Conservation (phyloP, 305 asterid genomes). For the Fraxinus velutina region DNA sequence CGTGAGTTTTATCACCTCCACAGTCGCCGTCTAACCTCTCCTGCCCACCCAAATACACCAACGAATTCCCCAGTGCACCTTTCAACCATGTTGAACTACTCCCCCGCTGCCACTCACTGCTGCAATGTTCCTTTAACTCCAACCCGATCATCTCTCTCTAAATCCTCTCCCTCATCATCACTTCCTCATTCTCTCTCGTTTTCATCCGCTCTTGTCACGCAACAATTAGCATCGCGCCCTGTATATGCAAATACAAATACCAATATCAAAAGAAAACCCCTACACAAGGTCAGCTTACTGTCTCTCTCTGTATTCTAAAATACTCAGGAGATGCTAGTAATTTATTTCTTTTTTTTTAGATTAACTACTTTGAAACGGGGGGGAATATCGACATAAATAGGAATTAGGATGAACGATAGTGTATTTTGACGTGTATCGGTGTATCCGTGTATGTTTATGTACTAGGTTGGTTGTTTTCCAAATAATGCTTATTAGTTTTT, state of each 20-base stretch:
- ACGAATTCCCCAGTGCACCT: slow-evolving; percentile 24
- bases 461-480: background rate
- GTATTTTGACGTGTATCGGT: background rate
- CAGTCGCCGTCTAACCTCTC: background rate
- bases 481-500: slow-evolving; percentile 7
- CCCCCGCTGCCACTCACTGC: slow-evolving; percentile 30
- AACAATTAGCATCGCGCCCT: slow-evolving; percentile 26
- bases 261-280: slow-evolving; percentile 21
- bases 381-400: background rate
- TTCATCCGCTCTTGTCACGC: slow-evolving; percentile 28
- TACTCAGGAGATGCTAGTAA: background rate
- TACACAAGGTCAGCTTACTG: slow-evolving; percentile 27
- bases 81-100: slow-evolving; percentile 36
- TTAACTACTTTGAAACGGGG: background rate
- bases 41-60: background rate
- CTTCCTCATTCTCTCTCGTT: slow-evolving; percentile 25
- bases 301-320: background rate
- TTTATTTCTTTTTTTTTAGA: background rate
- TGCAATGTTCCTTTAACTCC: slow-evolving; percentile 25
- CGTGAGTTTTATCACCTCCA: slow-evolving; percentile 4
- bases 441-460: background rate
- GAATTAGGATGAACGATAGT: background rate
- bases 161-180: slow-evolving; percentile 20
- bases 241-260: slow-evolving; percentile 18
- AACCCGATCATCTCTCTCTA: slow-evolving; percentile 22